Evolutionary conservation across 805 yeast genomes (phyloP).

Genomic region (Saccharomycodes ludwigii): DNA sequence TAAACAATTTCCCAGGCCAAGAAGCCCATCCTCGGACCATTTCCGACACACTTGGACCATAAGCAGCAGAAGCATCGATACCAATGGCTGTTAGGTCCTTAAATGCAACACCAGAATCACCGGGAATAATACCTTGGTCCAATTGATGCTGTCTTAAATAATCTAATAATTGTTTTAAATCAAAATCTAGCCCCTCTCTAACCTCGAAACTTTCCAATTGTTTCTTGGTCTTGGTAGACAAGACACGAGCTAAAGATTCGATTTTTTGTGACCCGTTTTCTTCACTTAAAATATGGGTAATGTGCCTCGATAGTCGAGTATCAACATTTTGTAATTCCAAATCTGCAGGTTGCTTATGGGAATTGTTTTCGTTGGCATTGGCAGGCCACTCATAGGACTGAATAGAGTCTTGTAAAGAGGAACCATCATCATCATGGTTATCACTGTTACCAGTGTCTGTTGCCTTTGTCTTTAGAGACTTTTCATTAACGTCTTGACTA

Average conservation of each 20-base stretch:
- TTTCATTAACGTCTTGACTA: no score
- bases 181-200: conserved; percentile 32
- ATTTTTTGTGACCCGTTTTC: conserved; percentile 28
- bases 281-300: conserved; percentile 21
- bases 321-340: conserved; percentile 16
- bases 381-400: conserved; percentile 7
- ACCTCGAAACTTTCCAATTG: conserved; percentile 34
- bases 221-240: conserved; percentile 36
- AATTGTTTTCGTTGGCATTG: conserved; percentile 1
- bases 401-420: conserved; percentile 6
- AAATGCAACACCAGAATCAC: conserved; percentile 40
- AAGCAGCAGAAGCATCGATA: conserved; percentile 41
- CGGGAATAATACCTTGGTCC: conserved; percentile 35
- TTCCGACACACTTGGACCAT: conserved; percentile 35
- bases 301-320: conserved; percentile 20
- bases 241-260: conserved; percentile 36
- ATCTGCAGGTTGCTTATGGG: conserved; percentile 5
- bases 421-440: conserved; percentile 2
- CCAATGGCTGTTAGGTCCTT: conserved; percentile 33
- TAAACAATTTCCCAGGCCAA: conserved; percentile 21
- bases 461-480: no score
- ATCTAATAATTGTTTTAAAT: conserved; percentile 29
- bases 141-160: conserved; percentile 27
- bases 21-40: conserved; percentile 24
- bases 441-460: background rate